Evolutionary conservation across 75 land plant species (phyloP).

Genomic region (Pseudotsuga menziesii): DNA sequence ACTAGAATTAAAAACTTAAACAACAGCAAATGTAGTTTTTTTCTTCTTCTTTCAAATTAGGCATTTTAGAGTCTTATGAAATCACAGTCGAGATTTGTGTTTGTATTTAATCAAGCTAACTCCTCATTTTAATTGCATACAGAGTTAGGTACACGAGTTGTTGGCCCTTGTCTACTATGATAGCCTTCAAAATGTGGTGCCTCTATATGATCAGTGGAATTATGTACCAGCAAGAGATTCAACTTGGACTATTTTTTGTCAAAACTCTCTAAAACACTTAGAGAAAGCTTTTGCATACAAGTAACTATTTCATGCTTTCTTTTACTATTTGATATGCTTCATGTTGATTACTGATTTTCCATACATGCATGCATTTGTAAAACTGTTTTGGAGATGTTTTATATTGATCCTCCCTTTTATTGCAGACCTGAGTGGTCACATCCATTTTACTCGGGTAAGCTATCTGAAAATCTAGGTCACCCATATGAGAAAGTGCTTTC

Average conservation of each 20-base stretch:
- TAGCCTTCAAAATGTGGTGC: conserved; percentile 92
- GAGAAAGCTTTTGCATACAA: conserved; percentile 73
- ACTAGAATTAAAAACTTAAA: not conserved
- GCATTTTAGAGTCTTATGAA: not conserved
- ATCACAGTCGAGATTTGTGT: not conserved
- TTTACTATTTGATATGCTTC: not conserved
- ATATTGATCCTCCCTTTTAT: conserved; percentile 2
- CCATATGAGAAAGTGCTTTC: conserved; percentile 56
- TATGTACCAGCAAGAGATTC: conserved; percentile 63
- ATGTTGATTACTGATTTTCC: not conserved
- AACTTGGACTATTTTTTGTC: conserved; percentile 67
- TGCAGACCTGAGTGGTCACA: conserved; percentile 94
- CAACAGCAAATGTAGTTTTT: not conserved
- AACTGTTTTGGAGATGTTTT: not conserved
- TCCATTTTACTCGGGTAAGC: conserved; percentile 90
- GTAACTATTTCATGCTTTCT: conserved; percentile 32
- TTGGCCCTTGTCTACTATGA: conserved; percentile 97
- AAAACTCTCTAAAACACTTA: conserved; percentile 79
- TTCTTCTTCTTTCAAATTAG: not conserved
- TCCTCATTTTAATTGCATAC: conserved; percentile 15
- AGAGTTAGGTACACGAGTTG: conserved; percentile 90
- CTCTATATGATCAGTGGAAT: conserved; percentile 90
- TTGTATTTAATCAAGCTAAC: not conserved
- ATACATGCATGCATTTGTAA: not conserved
- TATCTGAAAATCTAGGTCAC: conserved; percentile 79